These are phyloP conservation scores for Coniosporium tulheliwenetii DNA, from an alignment of 2,329 filamentous ascomycete species.

Conservation along the genomic window DNA sequence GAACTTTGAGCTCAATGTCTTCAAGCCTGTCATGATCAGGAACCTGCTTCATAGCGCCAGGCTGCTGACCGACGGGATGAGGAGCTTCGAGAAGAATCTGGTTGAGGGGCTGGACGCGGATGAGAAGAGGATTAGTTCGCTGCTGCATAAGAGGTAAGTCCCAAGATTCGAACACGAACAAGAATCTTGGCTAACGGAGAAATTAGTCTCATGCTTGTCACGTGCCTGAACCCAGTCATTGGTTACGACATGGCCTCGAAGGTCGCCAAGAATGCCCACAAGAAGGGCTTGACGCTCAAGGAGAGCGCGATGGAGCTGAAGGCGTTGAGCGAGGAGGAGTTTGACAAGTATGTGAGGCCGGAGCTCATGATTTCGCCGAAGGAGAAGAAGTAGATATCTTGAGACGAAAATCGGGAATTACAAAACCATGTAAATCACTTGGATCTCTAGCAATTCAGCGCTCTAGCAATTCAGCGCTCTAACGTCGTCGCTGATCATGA, in stretches of 20 bases:
- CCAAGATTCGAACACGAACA: not conserved
- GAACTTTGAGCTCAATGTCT: constrained; percentile 99
- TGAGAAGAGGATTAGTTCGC: constrained; percentile 75
- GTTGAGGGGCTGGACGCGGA: constrained; percentile 81
- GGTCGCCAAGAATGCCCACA: constrained; percentile 97
- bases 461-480: too few species aligned
- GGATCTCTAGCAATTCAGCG: too few species aligned
- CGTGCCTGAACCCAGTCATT: constrained; percentile 93
- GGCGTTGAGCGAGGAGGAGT: constrained; percentile 75
- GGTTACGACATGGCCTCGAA: constrained; percentile 96
- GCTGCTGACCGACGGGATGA: constrained; percentile 82
- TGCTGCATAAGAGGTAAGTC: constrained; percentile 85
- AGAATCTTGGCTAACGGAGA: constrained; percentile 8
- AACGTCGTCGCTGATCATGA: too few species aligned
- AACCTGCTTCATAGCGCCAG: constrained; percentile 88
- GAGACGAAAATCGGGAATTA: too few species aligned
- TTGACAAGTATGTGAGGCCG: constrained; percentile 76
- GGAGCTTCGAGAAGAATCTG: constrained; percentile 86
- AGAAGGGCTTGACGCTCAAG: constrained; percentile 91
- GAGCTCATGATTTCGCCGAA: constrained; percentile 90
- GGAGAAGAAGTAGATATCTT: constrained; percentile 34
- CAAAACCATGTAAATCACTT: too few species aligned
- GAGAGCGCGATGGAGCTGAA: constrained; percentile 86
- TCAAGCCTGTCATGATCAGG: constrained; percentile 92
- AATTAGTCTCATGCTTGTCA: constrained; percentile 84